Evolutionary conservation across 169 alveolate species (phyloP).

Genomic region (Cryptosporidium bovis): DNA sequence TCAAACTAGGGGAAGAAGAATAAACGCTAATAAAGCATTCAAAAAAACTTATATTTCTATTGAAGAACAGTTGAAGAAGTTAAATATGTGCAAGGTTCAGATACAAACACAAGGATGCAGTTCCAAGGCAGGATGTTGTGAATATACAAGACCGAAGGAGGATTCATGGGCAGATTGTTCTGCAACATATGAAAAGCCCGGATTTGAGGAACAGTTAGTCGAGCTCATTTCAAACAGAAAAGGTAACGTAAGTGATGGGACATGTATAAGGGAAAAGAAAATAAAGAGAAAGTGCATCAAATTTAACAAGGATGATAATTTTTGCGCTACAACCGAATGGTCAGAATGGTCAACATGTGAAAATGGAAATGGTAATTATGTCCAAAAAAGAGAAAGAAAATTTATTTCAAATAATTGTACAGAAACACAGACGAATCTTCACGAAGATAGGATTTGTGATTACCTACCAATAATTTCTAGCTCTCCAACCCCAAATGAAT

Average conservation of each 20-base stretch:
- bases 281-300: conserved; percentile 14
- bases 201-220: conserved; percentile 32
- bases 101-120: conserved; percentile 59
- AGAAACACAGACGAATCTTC: not conserved
- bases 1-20: conserved; percentile 64
- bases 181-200: conserved; percentile 2
- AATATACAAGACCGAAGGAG: conserved; percentile 22
- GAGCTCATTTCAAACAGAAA: conserved; percentile 11
- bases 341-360: conserved; percentile 24
- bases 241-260: not conserved
- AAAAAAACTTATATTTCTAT: not conserved
- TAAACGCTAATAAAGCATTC: conserved; percentile 2
- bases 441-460: conserved; percentile 39
- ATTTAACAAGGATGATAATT: not conserved
- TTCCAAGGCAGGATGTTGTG: conserved; percentile 33
- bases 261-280: conserved; percentile 18
- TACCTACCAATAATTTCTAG: conserved; percentile 6
- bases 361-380: conserved; percentile 10
- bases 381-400: conserved; percentile 37
- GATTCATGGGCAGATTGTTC: conserved; percentile 21
- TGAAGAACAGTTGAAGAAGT: not conserved
- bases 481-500: not conserved
- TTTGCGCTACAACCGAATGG: conserved; percentile 14
- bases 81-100: conserved; percentile 17
- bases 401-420: not conserved